Evolutionary conservation across 2,329 filamentous ascomycete species (phyloP).

Genomic region (Ascochyta rabiei): DNA sequence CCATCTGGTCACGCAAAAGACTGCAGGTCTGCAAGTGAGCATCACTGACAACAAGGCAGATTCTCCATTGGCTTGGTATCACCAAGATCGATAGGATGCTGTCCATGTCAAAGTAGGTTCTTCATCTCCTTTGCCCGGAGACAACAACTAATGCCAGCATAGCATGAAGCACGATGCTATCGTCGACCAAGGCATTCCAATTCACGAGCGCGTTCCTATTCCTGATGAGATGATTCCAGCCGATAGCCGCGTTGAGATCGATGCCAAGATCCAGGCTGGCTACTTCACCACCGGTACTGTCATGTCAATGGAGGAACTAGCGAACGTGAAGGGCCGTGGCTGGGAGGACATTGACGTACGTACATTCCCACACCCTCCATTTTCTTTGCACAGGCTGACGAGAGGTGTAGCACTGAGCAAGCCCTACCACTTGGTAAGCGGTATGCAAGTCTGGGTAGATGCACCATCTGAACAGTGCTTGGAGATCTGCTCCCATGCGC

Average conservation of each 20-base stretch:
- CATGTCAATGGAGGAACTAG: constrained; percentile 84
- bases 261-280: constrained; percentile 94
- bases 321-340: constrained; percentile 83
- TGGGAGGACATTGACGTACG: constrained; percentile 76
- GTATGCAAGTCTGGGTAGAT: not conserved
- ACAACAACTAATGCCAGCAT: constrained; percentile 19
- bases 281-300: constrained; percentile 87
- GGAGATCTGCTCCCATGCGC: not conserved
- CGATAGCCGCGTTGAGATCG: constrained; percentile 96
- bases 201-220: constrained; percentile 87
- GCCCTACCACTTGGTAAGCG: not conserved
- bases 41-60: constrained; percentile 47
- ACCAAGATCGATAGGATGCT: constrained; percentile 98
- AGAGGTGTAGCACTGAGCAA: constrained; percentile 37
- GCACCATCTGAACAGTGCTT: not conserved
- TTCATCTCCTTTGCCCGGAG: not conserved
- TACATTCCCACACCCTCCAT: constrained; percentile 11
- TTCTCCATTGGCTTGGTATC: constrained; percentile 97
- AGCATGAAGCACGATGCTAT: constrained; percentile 93
- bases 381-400: constrained; percentile 28
- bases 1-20: not conserved
- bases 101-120: constrained; percentile 89
- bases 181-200: constrained; percentile 83
- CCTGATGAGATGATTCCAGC: constrained; percentile 93
- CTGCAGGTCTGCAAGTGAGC: not conserved